Percentiles rank a stretch among this genome's conserved stretches.
Evolutionary conservation across 2,329 filamentous ascomycete genomes (phyloP).

Genomic region (Colletotrichum sp.): DNA sequence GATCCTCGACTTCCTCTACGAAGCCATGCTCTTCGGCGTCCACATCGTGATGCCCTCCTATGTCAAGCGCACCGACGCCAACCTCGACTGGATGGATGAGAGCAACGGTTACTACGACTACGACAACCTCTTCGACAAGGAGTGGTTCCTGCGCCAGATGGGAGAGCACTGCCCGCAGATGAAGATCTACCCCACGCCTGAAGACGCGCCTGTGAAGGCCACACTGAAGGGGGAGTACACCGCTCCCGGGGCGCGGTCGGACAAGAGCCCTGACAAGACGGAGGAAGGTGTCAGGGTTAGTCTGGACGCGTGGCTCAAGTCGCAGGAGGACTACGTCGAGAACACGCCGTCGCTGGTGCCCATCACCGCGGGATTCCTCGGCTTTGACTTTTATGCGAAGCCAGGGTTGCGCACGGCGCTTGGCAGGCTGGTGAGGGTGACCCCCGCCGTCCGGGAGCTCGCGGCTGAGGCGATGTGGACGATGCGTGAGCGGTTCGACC

Average conservation of each 20-base stretch:
- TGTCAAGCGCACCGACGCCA: not conserved
- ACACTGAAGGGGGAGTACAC: not conserved
- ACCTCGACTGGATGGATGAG: not conserved
- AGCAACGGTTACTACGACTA: not conserved
- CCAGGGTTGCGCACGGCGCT: not conserved
- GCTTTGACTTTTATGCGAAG: not conserved
- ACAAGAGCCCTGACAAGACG: not conserved
- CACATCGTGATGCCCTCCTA: not conserved
- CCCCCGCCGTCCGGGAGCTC: not conserved
- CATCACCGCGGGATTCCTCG: not conserved
- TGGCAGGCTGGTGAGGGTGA: not conserved
- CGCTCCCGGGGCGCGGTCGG: not conserved
- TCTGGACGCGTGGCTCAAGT: not conserved
- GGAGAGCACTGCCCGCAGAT: not conserved
- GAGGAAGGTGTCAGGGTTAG: not conserved
- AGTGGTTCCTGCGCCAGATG: not conserved
- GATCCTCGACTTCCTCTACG: not conserved
- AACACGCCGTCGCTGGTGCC: not conserved
- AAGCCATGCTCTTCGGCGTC: not conserved
- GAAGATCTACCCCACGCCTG: not conserved
- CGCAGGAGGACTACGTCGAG: not conserved
- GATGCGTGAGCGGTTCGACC: not conserved
- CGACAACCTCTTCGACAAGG: not conserved
- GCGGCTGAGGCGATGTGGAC: not conserved
- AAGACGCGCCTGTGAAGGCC: not conserved